Percentiles rank a stretch among this genome's conserved stretches.
Conservation (phyloP, 768 basidiomycete species). For the Lactifluus subvellereus region DNA sequence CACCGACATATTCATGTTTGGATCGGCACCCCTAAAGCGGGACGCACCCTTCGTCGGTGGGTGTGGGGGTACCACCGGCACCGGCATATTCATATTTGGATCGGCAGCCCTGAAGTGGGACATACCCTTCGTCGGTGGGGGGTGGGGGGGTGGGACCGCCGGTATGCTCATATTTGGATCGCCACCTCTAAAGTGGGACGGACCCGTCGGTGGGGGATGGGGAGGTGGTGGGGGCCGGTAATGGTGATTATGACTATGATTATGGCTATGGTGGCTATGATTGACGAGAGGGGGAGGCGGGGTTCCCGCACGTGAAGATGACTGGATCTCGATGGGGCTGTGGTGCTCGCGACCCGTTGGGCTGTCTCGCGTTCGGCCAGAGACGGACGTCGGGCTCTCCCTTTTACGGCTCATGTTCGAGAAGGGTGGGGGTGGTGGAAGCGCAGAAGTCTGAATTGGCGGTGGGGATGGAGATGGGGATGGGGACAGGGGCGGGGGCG, state of each 20-base stretch:
- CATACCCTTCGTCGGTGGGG: neutral
- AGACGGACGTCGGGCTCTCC: slow-evolving; percentile 10
- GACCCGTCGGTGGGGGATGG: neutral
- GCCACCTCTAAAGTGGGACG: neutral
- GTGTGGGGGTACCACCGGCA: no score
- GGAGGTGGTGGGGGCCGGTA: neutral
- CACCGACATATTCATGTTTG: no score
- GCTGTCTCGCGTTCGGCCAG: slow-evolving; percentile 17
- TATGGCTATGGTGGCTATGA: neutral
- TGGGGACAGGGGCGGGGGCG: slow-evolving; percentile 3
- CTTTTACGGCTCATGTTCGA: slow-evolving; percentile 11
- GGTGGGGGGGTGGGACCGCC: no score
- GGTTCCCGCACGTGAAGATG: slow-evolving; percentile 5
- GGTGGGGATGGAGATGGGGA: slow-evolving; percentile 10
- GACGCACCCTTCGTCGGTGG: no score
- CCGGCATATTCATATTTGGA: neutral
- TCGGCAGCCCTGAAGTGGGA: neutral
- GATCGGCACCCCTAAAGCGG: no score
- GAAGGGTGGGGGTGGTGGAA: slow-evolving; percentile 1
- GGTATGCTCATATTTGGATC: neutral
- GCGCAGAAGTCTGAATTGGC: slow-evolving; percentile 11
- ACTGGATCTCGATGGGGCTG: slow-evolving; percentile 11
- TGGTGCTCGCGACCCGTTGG: slow-evolving; percentile 17
- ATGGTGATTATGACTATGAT: neutral
- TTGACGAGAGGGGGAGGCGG: slow-evolving; percentile 12